Evolutionary conservation across 495 filamentous ascomycete species (phyloP).

Genomic region (Pseudevernia furfuracea): DNA sequence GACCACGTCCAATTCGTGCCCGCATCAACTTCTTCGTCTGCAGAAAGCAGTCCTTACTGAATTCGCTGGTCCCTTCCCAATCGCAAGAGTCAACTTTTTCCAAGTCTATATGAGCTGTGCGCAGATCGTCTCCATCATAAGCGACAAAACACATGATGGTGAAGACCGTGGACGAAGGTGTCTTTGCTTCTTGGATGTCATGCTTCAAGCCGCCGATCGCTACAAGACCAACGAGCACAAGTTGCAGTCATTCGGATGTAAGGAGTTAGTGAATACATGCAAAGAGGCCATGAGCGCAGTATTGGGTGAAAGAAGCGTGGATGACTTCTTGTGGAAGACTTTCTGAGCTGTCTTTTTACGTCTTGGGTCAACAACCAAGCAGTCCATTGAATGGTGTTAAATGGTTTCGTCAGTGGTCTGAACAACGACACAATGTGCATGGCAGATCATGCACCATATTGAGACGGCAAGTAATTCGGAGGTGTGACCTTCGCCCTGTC

Average conservation of each 20-base stretch:
- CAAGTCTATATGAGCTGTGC: slow-evolving; percentile 23
- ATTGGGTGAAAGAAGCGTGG: slow-evolving; percentile 12
- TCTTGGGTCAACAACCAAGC: neutral
- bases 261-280: slow-evolving; percentile 22
- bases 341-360: slow-evolving; percentile 3
- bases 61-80: slow-evolving; percentile 18
- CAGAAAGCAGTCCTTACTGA: slow-evolving; percentile 14
- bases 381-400: neutral
- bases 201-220: slow-evolving; percentile 24
- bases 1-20: neutral
- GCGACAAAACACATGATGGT: slow-evolving; percentile 22
- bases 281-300: slow-evolving; percentile 13
- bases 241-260: slow-evolving; percentile 10
- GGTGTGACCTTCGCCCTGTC: slow-evolving; percentile 2
- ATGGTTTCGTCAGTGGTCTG: neutral
- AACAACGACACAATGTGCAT: neutral
- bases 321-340: slow-evolving; percentile 25
- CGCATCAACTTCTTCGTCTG: slow-evolving; percentile 5
- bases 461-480: neutral
- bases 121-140: slow-evolving; percentile 21
- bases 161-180: slow-evolving; percentile 18
- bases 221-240: slow-evolving; percentile 11
- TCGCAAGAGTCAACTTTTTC: slow-evolving; percentile 26
- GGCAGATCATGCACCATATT: neutral
- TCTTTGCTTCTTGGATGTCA: slow-evolving; percentile 22